Evolutionary conservation across 352 stramenopile genomes (phyloP).

Genomic region (Globisporangium megalacanthum): DNA sequence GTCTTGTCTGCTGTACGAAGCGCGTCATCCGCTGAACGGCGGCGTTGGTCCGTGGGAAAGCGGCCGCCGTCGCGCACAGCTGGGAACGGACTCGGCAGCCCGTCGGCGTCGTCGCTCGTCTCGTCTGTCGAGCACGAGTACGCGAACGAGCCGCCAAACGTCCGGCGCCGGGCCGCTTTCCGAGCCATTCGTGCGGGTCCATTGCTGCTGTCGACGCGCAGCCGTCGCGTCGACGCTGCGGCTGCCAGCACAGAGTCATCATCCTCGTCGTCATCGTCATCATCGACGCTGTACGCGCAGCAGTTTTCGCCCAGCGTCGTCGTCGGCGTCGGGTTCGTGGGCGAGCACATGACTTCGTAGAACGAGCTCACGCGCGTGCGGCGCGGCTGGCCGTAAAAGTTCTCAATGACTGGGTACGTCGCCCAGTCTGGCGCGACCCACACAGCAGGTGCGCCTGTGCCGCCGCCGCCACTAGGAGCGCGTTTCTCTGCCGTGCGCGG

Average conservation of each 20-base stretch:
- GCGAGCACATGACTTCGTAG: slow-evolving; percentile 79
- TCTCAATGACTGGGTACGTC: slow-evolving; percentile 71
- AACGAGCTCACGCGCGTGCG: slow-evolving; percentile 62
- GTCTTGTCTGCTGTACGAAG: not conserved
- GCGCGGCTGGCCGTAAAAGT: slow-evolving; percentile 58
- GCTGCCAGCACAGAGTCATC: not conserved
- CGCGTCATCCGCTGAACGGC: slow-evolving; percentile 2
- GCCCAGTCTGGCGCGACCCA: slow-evolving; percentile 74
- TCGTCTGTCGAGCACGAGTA: slow-evolving; percentile 65
- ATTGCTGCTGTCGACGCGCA: slow-evolving; percentile 2
- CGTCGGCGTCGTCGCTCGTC: slow-evolving; percentile 47
- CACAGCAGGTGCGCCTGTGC: slow-evolving; percentile 37
- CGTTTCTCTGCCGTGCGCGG: not conserved
- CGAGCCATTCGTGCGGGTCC: not conserved
- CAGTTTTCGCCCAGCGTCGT: slow-evolving; percentile 58
- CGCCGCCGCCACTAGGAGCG: not conserved
- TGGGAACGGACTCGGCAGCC: slow-evolving; percentile 8
- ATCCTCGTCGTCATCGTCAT: slow-evolving; percentile 13
- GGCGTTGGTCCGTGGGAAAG: slow-evolving; percentile 6
- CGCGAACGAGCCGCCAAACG: slow-evolving; percentile 41
- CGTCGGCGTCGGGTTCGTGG: slow-evolving; percentile 43
- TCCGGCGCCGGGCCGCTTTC: slow-evolving; percentile 15
- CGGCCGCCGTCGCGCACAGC: not conserved
- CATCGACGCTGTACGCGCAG: slow-evolving; percentile 36
- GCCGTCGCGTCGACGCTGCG: not conserved